Base-by-base conservation (phyloP, 106 monocot genomes). In the Xerophyta viscosa region DNA sequence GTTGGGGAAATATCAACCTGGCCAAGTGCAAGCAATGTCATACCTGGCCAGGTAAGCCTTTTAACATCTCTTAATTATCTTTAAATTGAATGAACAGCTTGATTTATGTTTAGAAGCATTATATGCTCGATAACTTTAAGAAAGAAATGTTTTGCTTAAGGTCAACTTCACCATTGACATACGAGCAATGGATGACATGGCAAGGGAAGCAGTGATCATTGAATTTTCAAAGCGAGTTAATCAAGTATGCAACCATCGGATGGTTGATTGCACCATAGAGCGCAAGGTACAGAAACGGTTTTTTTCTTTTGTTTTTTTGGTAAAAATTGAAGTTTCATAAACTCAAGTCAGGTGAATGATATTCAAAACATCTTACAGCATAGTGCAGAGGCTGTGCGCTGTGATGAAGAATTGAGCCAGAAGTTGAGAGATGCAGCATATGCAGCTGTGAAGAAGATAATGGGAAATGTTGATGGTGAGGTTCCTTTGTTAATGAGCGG, bases 11-110 rank as follows among this genome's bases (percentile, higher is more conserved):
- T 96, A 43, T 79, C 81, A 50, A 47, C 46, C 43, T 96, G 96
- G 96, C 96, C 96, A 23, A 73, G 96, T 57, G 96, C 96, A 65
- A 96, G 89, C 68, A 96, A 96, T 62, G 96, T 96, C 51, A 96
- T 96, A 33, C 96, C 96, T 53, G 89, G 96, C 37, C 81, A 96
- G 89, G 94, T 31, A 88, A 58, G 29, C 20, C 62, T 11, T 13
- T 25, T 2, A 8, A 24, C 13, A 27, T 12, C 7, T 2, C 7
- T 44, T 17, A n/a, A n/a, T n/a, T n/a, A n/a, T n/a, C n/a, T n/a
- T n/a, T n/a, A n/a, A n/a, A n/a, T n/a, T n/a, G n/a, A n/a, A n/a
- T n/a, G n/a, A n/a, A n/a, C n/a, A n/a, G n/a, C n/a, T n/a, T n/a
- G n/a, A n/a, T n/a, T n/a, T n/a, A n/a, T n/a, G n/a, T n/a, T n/a